Evolutionary conservation across 139 green algal genomes (phyloP).

Genomic region (Trebouxia sp.): DNA sequence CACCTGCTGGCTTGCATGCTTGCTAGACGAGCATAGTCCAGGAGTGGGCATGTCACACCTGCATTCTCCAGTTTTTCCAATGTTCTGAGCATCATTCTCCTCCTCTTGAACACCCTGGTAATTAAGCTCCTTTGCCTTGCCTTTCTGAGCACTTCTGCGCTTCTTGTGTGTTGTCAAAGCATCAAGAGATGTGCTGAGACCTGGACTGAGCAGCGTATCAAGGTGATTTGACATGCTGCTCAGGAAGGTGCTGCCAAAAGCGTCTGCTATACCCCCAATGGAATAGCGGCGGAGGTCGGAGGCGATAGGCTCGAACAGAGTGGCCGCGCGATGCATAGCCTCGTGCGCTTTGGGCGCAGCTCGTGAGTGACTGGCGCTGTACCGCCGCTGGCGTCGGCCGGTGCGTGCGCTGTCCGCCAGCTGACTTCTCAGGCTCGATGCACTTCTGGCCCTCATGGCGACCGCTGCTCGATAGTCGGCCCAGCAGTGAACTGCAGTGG

Average conservation of each 20-base stretch:
- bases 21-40: too few relatives aligned
- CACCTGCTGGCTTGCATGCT: too few relatives aligned
- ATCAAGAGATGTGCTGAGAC: slow-evolving; percentile 11
- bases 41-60: neutral
- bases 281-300: neutral
- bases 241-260: neutral
- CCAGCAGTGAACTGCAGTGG: slow-evolving; percentile 49
- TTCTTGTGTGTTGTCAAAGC: neutral
- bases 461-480: slow-evolving; percentile 50
- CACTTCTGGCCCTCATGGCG: slow-evolving; percentile 39
- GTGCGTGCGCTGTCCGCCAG: neutral
- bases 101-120: neutral
- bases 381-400: slow-evolving; percentile 24
- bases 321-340: slow-evolving; percentile 11
- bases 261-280: neutral
- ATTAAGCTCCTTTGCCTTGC: neutral
- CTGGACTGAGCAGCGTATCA: neutral
- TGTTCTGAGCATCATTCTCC: neutral
- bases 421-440: slow-evolving; percentile 35
- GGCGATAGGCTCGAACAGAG: neutral
- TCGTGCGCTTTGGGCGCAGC: neutral
- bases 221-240: slow-evolving; percentile 22
- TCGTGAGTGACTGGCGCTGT: slow-evolving; percentile 34
- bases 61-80: slow-evolving; percentile 8
- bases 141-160: neutral